Percentiles rank a stretch among this genome's conserved stretches.
Conservation (phyloP, 768 basidiomycete species). For the Phanerochaete sordida region DNA sequence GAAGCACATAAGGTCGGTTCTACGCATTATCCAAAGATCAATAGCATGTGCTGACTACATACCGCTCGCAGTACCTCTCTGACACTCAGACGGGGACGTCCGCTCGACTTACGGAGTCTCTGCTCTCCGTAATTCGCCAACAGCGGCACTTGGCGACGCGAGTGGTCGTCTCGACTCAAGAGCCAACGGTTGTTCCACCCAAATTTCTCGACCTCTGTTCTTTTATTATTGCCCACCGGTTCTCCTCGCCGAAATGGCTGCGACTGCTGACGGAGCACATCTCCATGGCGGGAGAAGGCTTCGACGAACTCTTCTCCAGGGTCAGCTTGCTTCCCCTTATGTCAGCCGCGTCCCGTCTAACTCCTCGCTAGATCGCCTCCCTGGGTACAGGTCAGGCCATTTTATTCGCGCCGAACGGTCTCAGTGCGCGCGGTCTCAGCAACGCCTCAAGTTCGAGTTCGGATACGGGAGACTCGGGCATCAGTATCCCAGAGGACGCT, state of each 20-base stretch:
- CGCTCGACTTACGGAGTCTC: constrained; percentile 49
- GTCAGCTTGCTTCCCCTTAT: constrained; percentile 56
- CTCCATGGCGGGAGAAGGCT: constrained; percentile 53
- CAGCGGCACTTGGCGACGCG: constrained; percentile 73
- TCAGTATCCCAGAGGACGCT: background rate
- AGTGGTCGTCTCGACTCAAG: constrained; percentile 72
- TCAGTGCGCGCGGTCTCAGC: background rate
- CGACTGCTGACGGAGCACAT: constrained; percentile 64
- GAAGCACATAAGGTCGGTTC: constrained; percentile 66
- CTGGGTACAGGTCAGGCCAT: constrained; percentile 68
- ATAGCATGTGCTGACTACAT: background rate
- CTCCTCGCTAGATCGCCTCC: background rate
- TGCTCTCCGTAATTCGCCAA: constrained; percentile 62
- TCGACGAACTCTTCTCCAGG: constrained; percentile 65
- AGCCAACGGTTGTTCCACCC: constrained; percentile 70
- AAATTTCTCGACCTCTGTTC: constrained; percentile 66
- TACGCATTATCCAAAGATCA: background rate
- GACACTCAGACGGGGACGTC: constrained; percentile 34
- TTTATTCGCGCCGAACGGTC: constrained; percentile 60
- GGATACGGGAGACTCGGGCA: background rate
- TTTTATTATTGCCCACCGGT: constrained; percentile 62
- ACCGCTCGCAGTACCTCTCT: constrained; percentile 53
- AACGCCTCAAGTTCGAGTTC: background rate
- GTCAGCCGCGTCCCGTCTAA: background rate
- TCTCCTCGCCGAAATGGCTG: constrained; percentile 78